Evolutionary conservation across 2,329 filamentous ascomycete species (phyloP).

Genomic region (Albophoma yamanashiensis): DNA sequence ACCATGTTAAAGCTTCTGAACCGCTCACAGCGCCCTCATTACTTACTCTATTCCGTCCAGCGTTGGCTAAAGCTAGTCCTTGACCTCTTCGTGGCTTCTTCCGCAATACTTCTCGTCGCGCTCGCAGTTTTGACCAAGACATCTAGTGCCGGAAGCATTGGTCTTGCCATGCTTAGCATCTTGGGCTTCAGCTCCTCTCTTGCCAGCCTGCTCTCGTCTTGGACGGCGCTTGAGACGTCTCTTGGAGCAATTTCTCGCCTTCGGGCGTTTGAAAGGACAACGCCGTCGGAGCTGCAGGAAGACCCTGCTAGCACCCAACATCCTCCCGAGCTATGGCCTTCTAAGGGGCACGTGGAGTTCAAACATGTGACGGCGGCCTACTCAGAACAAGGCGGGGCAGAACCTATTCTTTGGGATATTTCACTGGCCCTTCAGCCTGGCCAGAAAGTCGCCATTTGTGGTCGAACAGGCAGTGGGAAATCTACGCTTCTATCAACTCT

Average conservation of each 20-base stretch:
- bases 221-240: slow-evolving; percentile 20
- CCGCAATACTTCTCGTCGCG: slow-evolving; percentile 13
- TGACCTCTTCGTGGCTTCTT: slow-evolving; percentile 25
- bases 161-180: slow-evolving; percentile 13
- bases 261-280: slow-evolving; percentile 12
- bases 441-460: slow-evolving; percentile 20
- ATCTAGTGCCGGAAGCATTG: slow-evolving; percentile 9
- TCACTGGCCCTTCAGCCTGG: slow-evolving; percentile 14
- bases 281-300: slow-evolving; percentile 7
- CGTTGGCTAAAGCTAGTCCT: slow-evolving; percentile 39
- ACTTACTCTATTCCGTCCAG: slow-evolving; percentile 38
- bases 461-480: slow-evolving; percentile 27
- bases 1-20: slow-evolving; percentile 24
- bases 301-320: slow-evolving; percentile 4
- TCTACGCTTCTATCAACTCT: slow-evolving; percentile 25
- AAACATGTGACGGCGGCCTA: slow-evolving; percentile 16
- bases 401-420: slow-evolving; percentile 10
- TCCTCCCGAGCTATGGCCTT: slow-evolving; percentile 14
- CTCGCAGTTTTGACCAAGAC: slow-evolving; percentile 21
- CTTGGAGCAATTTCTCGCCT: slow-evolving; percentile 15
- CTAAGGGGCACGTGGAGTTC: slow-evolving; percentile 13
- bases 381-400: neutral
- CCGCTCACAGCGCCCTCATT: slow-evolving; percentile 37
- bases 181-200: slow-evolving; percentile 14
- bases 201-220: slow-evolving; percentile 14